Base-by-base conservation (phyloP, 179 eudicot genomes). In the Pouteria campechiana region DNA sequence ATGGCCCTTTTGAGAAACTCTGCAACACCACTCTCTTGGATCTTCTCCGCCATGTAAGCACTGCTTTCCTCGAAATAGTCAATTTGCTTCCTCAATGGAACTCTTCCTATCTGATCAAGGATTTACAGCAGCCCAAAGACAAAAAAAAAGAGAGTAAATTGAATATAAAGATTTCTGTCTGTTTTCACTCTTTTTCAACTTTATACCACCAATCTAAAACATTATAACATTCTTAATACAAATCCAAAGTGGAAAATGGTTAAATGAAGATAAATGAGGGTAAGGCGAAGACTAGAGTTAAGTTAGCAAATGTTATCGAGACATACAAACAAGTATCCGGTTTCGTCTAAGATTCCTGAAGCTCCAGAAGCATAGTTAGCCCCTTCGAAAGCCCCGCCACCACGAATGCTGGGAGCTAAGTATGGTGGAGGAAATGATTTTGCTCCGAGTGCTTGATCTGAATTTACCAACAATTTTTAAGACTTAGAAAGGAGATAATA, bases 291-390 rank as follows among this genome's bases (percentile, higher is more conserved):
- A 15, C 17, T 4, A 12, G 15, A 34, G n/a, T 34, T 13, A 5
- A 8, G 8, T 6, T 1, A 22, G 29, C 41, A 58, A 13, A 6
- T 18, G 22, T 31, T 25, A 33, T 14, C 17, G n/a, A n/a, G n/a
- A 55, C 73, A 0, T 53, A 79, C 79, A 47, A 72, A 75, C 6
- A 72, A 31, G 32, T 61, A 36, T 41, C 88, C 83, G 0, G 83
- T 79, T 55, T 59, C 65, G 33, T 44, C 39, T 5, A 75, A 63
- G 32, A 79, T 79, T 41, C 88, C 88, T 7, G 83, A 75, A 25
- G 83, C 69, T 28, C 83, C 83, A 9, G 83, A 79, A 25, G 83
- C 88, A 39, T 75, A 79, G 32, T 79, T 79, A 8, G 72, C 25
- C 33, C 88, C 88, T 15, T 15, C 44, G 7, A 40, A 61, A 23